Percentiles rank a stretch among this genome's conserved stretches.
Evolutionary conservation across 352 stramenopile species (phyloP).

Genomic region (Stramenopiles sp.): DNA sequence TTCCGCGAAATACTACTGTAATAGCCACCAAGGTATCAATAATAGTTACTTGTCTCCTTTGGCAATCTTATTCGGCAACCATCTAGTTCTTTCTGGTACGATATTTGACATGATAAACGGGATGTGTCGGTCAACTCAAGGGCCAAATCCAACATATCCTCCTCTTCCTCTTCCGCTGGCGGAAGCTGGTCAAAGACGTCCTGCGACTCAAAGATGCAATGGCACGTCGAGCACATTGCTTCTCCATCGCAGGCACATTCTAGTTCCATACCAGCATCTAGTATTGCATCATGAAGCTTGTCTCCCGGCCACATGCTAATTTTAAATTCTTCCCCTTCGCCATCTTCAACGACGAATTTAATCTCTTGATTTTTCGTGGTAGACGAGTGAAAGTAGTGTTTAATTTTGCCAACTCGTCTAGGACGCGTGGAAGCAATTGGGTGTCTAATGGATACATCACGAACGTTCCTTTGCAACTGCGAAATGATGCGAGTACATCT

Average conservation of each 20-base stretch:
- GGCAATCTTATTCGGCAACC: neutral
- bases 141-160: slow-evolving; percentile 83
- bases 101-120: neutral
- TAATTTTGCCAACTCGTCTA: neutral
- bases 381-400: neutral
- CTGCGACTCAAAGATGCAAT: slow-evolving; percentile 61
- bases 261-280: neutral
- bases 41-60: neutral
- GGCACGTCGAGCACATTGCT: slow-evolving; percentile 74
- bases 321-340: slow-evolving; percentile 5
- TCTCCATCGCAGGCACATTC: slow-evolving; percentile 59
- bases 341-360: slow-evolving; percentile 9
- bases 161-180: slow-evolving; percentile 67
- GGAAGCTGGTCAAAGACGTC: slow-evolving; percentile 60
- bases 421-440: neutral
- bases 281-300: neutral
- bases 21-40: too few species aligned
- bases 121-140: slow-evolving; percentile 76
- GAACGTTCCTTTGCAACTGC: too few species aligned
- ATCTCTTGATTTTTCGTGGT: neutral
- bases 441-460: too few species aligned
- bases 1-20: too few species aligned
- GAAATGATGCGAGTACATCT: too few species aligned
- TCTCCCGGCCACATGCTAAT: neutral
- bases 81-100: neutral